These are phyloP conservation scores for Porphyrellus cyaneotinctus DNA, from an alignment of 768 basidiomycete genomes.

Conservation along the genomic window DNA sequence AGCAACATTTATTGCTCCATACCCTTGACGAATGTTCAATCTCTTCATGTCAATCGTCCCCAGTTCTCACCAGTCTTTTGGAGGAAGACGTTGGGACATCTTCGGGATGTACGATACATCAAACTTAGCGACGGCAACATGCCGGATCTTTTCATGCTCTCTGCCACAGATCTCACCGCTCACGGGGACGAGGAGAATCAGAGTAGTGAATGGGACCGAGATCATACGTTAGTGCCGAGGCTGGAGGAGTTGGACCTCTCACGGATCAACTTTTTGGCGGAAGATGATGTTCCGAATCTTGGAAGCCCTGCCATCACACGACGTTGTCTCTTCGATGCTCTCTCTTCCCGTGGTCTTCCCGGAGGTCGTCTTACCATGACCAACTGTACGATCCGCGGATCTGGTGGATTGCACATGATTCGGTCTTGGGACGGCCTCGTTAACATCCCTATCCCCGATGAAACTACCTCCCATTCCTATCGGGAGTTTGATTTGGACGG, in stretches of 20 bases:
- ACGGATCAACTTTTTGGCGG: neutral
- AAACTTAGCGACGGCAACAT: neutral
- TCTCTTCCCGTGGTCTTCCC: neutral
- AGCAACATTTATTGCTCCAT: neutral
- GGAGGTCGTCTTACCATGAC: neutral
- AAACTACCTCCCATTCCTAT: no score
- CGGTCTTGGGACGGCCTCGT: neutral
- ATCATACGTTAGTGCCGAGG: neutral
- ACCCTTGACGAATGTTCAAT: neutral
- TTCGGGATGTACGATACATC: constrained; percentile 2
- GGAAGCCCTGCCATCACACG: neutral
- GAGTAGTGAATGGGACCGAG: no score
- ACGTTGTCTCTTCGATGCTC: neutral
- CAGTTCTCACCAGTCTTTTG: neutral
- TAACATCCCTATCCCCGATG: neutral
- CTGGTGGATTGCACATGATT: neutral
- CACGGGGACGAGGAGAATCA: neutral
- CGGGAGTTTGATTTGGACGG: no score
- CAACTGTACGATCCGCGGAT: neutral
- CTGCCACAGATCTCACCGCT: neutral
- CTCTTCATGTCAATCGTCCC: neutral
- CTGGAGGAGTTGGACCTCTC: neutral
- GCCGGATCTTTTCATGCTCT: neutral
- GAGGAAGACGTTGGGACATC: neutral
- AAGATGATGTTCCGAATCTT: neutral